Evolutionary conservation across 352 stramenopile species (phyloP).

Genomic region (Globisporangium solare): DNA sequence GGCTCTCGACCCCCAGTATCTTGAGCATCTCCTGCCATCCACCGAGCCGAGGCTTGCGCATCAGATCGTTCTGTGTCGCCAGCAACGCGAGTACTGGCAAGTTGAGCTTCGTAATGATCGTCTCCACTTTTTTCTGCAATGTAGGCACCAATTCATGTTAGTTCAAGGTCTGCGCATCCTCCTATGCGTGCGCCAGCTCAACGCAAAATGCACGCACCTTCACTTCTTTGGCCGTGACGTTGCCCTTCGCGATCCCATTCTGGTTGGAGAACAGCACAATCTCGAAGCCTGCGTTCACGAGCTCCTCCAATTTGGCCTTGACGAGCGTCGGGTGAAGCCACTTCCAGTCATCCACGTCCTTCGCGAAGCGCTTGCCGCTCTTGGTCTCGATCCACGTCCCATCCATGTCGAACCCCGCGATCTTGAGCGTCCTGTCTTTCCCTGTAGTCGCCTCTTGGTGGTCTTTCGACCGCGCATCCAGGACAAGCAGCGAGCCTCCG

Average conservation of each 20-base stretch:
- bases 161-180: neutral
- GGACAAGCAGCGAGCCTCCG: slow-evolving; percentile 33
- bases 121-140: slow-evolving; percentile 54
- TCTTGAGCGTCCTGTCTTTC: slow-evolving; percentile 26
- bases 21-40: slow-evolving; percentile 56
- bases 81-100: slow-evolving; percentile 71
- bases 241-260: slow-evolving; percentile 77
- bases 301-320: slow-evolving; percentile 36
- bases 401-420: slow-evolving; percentile 82
- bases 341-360: slow-evolving; percentile 69
- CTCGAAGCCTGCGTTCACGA: slow-evolving; percentile 42
- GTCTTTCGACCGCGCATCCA: slow-evolving; percentile 33
- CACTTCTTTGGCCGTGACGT: slow-evolving; percentile 48
- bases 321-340: slow-evolving; percentile 63
- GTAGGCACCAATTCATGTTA: neutral
- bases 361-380: slow-evolving; percentile 77
- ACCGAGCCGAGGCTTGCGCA: slow-evolving; percentile 73
- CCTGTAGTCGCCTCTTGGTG: neutral
- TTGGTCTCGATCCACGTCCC: slow-evolving; percentile 81
- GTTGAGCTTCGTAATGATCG: slow-evolving; percentile 55
- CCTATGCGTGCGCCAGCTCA: neutral
- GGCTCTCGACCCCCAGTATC: slow-evolving; percentile 18
- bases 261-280: slow-evolving; percentile 84
- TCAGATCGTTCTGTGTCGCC: slow-evolving; percentile 63
- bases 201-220: slow-evolving; percentile 36